These are phyloP conservation scores for Tuber brumale DNA, from an alignment of 495 filamentous ascomycete species.

Conservation along the genomic window DNA sequence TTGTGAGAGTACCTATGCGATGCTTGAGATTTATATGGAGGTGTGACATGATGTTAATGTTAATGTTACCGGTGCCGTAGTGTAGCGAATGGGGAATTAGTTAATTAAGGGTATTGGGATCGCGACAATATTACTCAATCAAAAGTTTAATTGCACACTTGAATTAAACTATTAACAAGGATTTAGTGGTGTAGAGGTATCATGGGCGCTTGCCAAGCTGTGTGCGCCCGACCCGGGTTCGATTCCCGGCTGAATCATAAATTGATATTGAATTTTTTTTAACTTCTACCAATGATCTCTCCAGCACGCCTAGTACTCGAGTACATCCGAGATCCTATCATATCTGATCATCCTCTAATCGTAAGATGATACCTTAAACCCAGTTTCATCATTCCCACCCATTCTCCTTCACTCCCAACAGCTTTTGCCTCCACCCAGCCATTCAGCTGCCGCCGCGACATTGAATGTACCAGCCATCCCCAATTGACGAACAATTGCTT, in stretches of 20 bases:
- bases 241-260: conserved; percentile 38
- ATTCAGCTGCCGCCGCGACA: neutral
- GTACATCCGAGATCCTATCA: neutral
- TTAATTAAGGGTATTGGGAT: neutral
- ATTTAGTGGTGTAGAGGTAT: conserved; percentile 41
- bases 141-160: neutral
- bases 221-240: conserved; percentile 39
- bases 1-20: too few relatives aligned
- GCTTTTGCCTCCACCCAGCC: neutral
- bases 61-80: too few relatives aligned
- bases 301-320: neutral
- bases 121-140: neutral
- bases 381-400: neutral
- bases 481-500: neutral
- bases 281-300: neutral
- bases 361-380: neutral
- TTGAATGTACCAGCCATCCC: neutral
- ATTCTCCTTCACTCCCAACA: neutral
- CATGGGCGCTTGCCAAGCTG: conserved; percentile 38
- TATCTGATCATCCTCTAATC: neutral
- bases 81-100: too few relatives aligned
- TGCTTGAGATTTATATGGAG: too few relatives aligned
- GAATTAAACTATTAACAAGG: neutral
- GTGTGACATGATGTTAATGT: too few relatives aligned
- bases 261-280: neutral